These are phyloP conservation scores for Trichoderma endophyticum DNA, from an alignment of 2,329 filamentous ascomycete species.

Conservation along the genomic window DNA sequence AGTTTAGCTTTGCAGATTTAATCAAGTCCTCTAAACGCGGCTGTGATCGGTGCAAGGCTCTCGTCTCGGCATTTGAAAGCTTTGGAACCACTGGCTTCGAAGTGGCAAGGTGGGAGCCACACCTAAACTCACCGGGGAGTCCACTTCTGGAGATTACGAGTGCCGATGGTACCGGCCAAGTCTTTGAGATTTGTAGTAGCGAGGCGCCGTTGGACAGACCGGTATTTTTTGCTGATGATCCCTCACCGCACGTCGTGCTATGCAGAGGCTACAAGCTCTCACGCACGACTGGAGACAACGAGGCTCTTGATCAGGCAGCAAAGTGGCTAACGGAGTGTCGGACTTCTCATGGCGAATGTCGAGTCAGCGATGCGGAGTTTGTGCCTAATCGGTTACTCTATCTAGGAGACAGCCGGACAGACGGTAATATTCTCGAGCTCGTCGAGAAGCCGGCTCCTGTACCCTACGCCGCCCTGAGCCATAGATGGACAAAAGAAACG, in stretches of 20 bases:
- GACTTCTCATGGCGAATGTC: background rate
- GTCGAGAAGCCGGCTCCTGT: background rate
- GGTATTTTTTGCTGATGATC: background rate
- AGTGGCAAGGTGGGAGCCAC: background rate
- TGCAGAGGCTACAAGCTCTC: background rate
- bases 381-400: conserved; percentile 14
- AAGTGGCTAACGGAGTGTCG: conserved; percentile 9
- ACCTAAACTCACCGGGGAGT: background rate
- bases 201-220: background rate
- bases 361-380: background rate
- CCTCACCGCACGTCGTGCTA: background rate
- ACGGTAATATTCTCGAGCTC: background rate
- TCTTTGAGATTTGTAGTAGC: conserved; percentile 6
- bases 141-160: background rate
- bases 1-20: conserved; percentile 2
- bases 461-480: conserved; percentile 12
- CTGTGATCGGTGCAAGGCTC: conserved; percentile 5
- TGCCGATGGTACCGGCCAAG: background rate
- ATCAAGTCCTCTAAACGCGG: background rate
- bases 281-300: background rate
- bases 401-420: background rate
- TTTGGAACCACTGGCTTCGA: background rate
- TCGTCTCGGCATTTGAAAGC: background rate
- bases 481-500: conserved; percentile 17
- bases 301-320: background rate